phyloP scores from a whole-genome alignment of 2,329 filamentous ascomycete genomes.

The Sporothrix globosa region DNA sequence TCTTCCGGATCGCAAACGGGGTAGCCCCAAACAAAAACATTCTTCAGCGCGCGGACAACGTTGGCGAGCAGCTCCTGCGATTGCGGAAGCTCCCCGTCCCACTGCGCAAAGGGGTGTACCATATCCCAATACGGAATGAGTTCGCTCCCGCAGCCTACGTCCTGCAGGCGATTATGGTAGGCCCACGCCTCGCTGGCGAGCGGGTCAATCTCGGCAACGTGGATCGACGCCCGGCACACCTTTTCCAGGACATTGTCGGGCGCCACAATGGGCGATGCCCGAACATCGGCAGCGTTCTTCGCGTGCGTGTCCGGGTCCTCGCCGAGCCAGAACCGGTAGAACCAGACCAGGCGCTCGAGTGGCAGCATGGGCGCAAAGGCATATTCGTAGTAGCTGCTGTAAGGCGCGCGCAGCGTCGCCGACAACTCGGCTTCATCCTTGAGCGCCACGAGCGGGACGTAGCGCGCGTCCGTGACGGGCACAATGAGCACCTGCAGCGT shows the following conservation, averaged over 20 bases:
- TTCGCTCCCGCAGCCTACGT: background rate
- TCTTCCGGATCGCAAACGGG: no score
- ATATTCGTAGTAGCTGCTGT: constrained; percentile 28
- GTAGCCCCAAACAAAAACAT: background rate
- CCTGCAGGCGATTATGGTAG: constrained; percentile 27
- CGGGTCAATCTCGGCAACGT: constrained; percentile 32
- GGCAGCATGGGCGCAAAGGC: constrained; percentile 34
- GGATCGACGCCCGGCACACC: constrained; percentile 28
- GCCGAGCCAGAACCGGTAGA: constrained; percentile 34
- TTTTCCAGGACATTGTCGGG: background rate
- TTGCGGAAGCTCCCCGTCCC: constrained; percentile 31
- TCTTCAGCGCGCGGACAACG: background rate
- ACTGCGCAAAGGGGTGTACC: constrained; percentile 33
- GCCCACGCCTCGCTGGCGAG: constrained; percentile 27
- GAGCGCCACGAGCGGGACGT: constrained; percentile 20
- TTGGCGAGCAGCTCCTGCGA: constrained; percentile 25
- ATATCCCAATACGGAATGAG: constrained; percentile 29
- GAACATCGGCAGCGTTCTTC: constrained; percentile 3
- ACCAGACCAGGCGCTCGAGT: constrained; percentile 32
- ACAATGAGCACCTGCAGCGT: constrained; percentile 44
- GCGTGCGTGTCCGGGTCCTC: constrained; percentile 15
- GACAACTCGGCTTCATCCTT: background rate
- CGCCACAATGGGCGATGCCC: constrained; percentile 31
- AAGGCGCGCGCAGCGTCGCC: constrained; percentile 20
- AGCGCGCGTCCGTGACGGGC: constrained; percentile 46